Base-by-base conservation (phyloP, 2,329 filamentous ascomycete species). In the Apiospora sp. region DNA sequence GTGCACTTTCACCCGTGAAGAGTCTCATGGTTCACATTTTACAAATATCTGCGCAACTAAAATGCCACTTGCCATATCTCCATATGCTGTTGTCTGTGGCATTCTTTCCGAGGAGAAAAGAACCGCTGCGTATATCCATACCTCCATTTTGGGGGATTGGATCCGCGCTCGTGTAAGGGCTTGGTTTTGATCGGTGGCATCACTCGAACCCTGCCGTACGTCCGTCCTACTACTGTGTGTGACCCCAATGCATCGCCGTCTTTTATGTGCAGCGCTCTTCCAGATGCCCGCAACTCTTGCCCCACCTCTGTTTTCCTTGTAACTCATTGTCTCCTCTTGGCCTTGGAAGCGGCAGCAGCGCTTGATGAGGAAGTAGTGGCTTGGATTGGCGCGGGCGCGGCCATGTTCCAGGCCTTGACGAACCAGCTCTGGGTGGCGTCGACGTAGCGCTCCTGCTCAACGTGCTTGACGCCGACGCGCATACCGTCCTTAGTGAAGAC, bases 401-500 rank as follows among this genome's bases (percentile, higher is more conserved):
- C 81, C 72, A 91, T 78, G 77, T 92, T 91, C 90, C 90, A 92
- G 1, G 90, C 90, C 82, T 91, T 92, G 72, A 92, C 90, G 71
- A 92, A 83, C 82, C 87, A 90, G 75, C 87, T 90, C 84, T 95
- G 93, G 24, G 93, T 94, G 78, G 86, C 87, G 77, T 95, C 93
- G 78, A 93, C 89, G 80, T 94, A 94, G 68, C 88, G 89, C 83
- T 95, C 93, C 71, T 89, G 87, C 75, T 88, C 87, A 69, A 92
- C 82, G 74, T 94, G 87, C 83, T 92, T 92, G 74, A 95, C 80
- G 68, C 91, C 91, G 64, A 95, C 92, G 73, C 89, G 89, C 74
- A 93, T 83, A 71, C 93, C 93, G 72, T 94, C 93, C 80, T 93
- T 94, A 51, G 91, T 92, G 82, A 94, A 93, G 54, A 90, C 86